phyloP scores from a whole-genome alignment of 257 asterid genomes.

The Echites panduratus region DNA sequence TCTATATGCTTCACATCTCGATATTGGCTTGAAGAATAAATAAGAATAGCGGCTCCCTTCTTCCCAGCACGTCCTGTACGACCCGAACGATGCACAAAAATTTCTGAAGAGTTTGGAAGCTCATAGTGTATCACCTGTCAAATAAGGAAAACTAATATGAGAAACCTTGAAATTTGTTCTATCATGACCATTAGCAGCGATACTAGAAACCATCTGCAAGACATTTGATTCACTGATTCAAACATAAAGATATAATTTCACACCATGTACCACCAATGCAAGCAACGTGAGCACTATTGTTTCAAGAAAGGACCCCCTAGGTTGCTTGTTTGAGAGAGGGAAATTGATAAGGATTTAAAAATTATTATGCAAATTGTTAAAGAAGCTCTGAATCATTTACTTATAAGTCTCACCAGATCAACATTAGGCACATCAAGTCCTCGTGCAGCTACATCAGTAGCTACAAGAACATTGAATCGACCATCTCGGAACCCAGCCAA shows the following conservation, averaged over 20 bases:
- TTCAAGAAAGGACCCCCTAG: neutral
- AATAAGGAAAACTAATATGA: neutral
- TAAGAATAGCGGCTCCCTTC: slow-evolving; percentile 79
- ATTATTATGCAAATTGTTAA: neutral
- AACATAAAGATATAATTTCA: neutral
- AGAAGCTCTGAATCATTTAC: neutral
- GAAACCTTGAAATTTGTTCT: slow-evolving; percentile 4
- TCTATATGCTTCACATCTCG: slow-evolving; percentile 71
- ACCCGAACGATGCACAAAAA: slow-evolving; percentile 93
- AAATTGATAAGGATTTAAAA: neutral
- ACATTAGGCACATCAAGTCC: slow-evolving; percentile 99
- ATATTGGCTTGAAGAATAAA: slow-evolving; percentile 57
- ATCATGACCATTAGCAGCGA: neutral
- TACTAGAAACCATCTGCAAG: neutral
- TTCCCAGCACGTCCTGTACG: slow-evolving; percentile 99
- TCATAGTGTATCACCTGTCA: slow-evolving; percentile 84
- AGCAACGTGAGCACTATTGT: neutral
- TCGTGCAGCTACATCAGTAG: slow-evolving; percentile 98
- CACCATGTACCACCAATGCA: neutral
- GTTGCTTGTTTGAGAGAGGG: neutral
- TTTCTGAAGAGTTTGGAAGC: slow-evolving; percentile 79
- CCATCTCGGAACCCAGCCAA: slow-evolving; percentile 79
- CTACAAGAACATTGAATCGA: slow-evolving; percentile 61
- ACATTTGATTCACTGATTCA: neutral
- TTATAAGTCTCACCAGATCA: slow-evolving; percentile 60